phyloP scores from a whole-genome alignment of 768 basidiomycete species.

The Boletus speciosus region DNA sequence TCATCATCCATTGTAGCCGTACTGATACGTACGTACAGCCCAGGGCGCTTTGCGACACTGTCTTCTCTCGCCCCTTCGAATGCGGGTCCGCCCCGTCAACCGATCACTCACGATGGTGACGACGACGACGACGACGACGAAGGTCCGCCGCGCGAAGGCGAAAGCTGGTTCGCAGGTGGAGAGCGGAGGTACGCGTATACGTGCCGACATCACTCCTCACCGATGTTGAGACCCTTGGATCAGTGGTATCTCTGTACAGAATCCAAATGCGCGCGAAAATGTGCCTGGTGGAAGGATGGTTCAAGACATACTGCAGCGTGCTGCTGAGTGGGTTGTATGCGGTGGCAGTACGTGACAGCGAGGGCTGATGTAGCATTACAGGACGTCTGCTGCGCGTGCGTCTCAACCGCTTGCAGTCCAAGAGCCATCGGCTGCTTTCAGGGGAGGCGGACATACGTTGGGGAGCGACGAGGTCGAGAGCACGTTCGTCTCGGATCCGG shows the following conservation, averaged over 20 bases:
- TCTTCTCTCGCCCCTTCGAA: conserved; percentile 28
- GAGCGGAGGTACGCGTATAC: conserved; percentile 67
- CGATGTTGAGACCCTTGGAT: neutral
- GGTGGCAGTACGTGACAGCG: neutral
- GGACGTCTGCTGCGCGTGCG: conserved; percentile 19
- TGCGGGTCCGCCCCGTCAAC: conserved; percentile 10
- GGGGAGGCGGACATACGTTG: conserved; percentile 76
- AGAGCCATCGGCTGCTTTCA: conserved; percentile 41
- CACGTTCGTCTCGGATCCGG: conserved; percentile 70
- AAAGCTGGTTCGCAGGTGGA: conserved; percentile 91
- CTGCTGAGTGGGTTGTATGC: conserved; percentile 59
- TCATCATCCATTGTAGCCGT: neutral
- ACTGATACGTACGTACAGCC: conserved; percentile 11
- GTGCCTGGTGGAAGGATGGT: conserved; percentile 59
- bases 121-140: conserved; percentile 48
- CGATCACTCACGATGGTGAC: conserved; percentile 20
- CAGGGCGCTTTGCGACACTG: conserved; percentile 36
- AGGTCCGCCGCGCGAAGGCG: conserved; percentile 37
- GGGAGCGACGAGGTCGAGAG: conserved; percentile 90
- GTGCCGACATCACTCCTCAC: neutral
- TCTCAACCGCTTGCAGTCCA: conserved; percentile 12
- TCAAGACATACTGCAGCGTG: conserved; percentile 72
- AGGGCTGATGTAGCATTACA: conserved; percentile 4
- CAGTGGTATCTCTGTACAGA: conserved; percentile 87
- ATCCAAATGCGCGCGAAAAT: conserved; percentile 54